phyloP scores from a whole-genome alignment of 805 yeast species.

The Ogataea glucozyma region DNA sequence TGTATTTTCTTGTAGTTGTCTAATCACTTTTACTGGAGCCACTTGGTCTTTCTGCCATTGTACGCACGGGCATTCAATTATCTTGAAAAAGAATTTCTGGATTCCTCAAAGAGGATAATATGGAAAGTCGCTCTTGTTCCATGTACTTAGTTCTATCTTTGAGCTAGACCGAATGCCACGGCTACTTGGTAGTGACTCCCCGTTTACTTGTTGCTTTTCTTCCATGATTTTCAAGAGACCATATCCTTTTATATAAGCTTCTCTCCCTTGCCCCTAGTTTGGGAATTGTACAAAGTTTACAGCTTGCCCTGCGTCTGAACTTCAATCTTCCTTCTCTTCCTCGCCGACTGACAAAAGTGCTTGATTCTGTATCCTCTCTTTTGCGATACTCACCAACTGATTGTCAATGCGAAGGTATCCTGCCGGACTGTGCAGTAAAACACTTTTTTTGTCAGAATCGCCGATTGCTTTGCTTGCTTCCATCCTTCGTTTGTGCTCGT shows the following conservation, averaged over 20 bases:
- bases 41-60: slow-evolving; percentile 2
- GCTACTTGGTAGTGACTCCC: too few species aligned
- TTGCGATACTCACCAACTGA: slow-evolving; percentile 5
- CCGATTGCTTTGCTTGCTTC: slow-evolving; percentile 13
- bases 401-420: slow-evolving; percentile 4
- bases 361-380: slow-evolving; percentile 5
- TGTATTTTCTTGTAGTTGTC: not conserved
- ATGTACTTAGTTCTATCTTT: too few species aligned
- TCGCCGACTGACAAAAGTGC: not conserved
- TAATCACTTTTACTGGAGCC: slow-evolving; percentile 1
- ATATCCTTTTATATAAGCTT: too few species aligned
- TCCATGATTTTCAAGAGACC: too few species aligned
- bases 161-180: too few species aligned
- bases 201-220: too few species aligned
- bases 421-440: not conserved
- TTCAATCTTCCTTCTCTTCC: not conserved
- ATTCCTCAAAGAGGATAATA: too few species aligned
- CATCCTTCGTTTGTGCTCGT: slow-evolving; percentile 32
- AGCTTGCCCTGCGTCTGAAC: not conserved
- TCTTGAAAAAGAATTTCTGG: too few species aligned
- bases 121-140: too few species aligned
- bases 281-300: too few species aligned
- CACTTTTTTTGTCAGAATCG: slow-evolving; percentile 11
- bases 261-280: too few species aligned
- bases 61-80: too few species aligned